Evolutionary conservation across 2,329 filamentous ascomycete genomes (phyloP), one percentile per base, ranked within the genome.

Genomic region (Phoma herbarum): DNA sequence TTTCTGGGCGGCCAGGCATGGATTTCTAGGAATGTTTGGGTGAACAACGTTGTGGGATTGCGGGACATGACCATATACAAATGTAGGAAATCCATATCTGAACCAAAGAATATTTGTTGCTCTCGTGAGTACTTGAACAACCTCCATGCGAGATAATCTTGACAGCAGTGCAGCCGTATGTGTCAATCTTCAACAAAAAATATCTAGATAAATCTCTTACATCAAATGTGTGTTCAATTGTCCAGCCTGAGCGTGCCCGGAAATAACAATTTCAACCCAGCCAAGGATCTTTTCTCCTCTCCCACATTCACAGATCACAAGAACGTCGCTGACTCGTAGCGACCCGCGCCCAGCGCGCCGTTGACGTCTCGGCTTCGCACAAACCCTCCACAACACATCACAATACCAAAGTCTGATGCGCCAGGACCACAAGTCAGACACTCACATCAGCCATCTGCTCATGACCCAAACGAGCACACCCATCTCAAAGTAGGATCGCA

Each of bases 281-380:
- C 39, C 39, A 14, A 22, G 3, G 8, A n/a, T n/a, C n/a, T n/a
- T n/a, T 2, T 4, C 25, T n/a, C 18, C 26, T 46, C 43, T 46
- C 28, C 11, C 28, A 18, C 23, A 18, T 18, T 28, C 14, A 18
- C 42, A 18, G 18, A n/a, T n/a, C n/a, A n/a, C n/a, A n/a, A n/a
- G n/a, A n/a, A n/a, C n/a, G n/a, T n/a, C 28, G 18, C 48, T 51
- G 39, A 51, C 48, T 43, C 48, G 48, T 28, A n/a, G 18, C 35
- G n/a, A n/a, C 9, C 20, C 14, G 28, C 29, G 29, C 20, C 7
- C 7, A 33, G 4, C 20, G 25, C 37, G 22, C 20, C 29, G 45
- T 33, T 45, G 41, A 39, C 50, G 22, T 28, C 18, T 29, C 22
- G 41, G 41, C 50, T 37, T 49, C 46, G 22, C 33, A 39, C 16